Conservation (phyloP, 306 rosid species). For the Gleditsia sinensis region DNA sequence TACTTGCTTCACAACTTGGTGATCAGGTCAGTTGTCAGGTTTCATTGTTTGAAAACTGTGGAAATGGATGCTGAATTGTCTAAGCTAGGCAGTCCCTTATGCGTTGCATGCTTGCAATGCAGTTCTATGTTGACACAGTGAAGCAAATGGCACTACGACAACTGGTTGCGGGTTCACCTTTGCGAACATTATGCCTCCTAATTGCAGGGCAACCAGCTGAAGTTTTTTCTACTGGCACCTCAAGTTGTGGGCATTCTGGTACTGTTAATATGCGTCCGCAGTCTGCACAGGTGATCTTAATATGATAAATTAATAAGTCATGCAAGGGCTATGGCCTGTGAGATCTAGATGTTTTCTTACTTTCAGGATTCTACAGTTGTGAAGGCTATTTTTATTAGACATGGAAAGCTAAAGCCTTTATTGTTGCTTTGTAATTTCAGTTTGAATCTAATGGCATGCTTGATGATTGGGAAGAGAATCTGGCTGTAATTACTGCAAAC, state of each 20-base stretch:
- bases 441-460: constrained; percentile 69
- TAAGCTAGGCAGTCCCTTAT: constrained; percentile 26
- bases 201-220: constrained; percentile 97
- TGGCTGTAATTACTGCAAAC: constrained; percentile 90
- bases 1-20: constrained; percentile 93
- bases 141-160: constrained; percentile 90
- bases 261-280: constrained; percentile 48
- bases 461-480: constrained; percentile 91
- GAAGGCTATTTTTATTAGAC: constrained; percentile 16
- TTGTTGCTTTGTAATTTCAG: constrained; percentile 45
- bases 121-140: constrained; percentile 90
- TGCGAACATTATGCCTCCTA: constrained; percentile 90
- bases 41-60: constrained; percentile 18
- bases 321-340: neutral
- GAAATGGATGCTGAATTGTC: constrained; percentile 8
- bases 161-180: constrained; percentile 85
- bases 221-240: constrained; percentile 58
- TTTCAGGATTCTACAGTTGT: constrained; percentile 20
- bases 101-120: constrained; percentile 45
- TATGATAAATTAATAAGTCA: constrained; percentile 27
- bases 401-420: constrained; percentile 23
- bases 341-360: constrained; percentile 17
- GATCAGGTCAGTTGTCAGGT: constrained; percentile 62
- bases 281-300: constrained; percentile 67
- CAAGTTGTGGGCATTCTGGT: constrained; percentile 42